Conservation (phyloP, 2,329 filamentous ascomycete genomes). For the Colletotrichum gloeosporioides region DNA sequence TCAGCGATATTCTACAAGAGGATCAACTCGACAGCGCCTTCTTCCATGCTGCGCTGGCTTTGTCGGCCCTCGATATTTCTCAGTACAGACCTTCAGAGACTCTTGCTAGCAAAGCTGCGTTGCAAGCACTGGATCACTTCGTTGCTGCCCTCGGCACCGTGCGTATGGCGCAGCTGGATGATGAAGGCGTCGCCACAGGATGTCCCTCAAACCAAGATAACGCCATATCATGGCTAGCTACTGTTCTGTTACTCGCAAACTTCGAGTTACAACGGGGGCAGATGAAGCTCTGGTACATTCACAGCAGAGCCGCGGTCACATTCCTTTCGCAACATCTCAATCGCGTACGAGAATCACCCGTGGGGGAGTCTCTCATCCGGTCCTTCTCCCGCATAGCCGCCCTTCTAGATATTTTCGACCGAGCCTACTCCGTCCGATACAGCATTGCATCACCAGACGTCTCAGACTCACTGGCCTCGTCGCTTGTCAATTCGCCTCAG, state of each 20-base stretch:
- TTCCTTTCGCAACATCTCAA: constrained; percentile 3
- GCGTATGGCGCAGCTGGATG: not conserved
- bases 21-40: not conserved
- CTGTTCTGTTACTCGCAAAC: not conserved
- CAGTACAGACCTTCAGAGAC: not conserved
- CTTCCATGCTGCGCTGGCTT: not conserved
- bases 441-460: constrained; percentile 1
- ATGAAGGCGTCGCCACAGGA: not conserved
- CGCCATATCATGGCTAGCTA: not conserved
- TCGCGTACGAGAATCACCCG: not conserved
- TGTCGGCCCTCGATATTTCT: not conserved
- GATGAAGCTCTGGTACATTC: constrained; percentile 12
- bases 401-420: not conserved
- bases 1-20: not conserved
- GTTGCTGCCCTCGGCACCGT: not conserved
- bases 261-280: constrained; percentile 7
- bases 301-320: not conserved
- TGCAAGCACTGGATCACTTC: constrained; percentile 9
- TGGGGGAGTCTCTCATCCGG: not conserved
- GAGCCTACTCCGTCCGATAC: not conserved
- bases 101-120: not conserved
- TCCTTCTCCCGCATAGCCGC: constrained; percentile 7
- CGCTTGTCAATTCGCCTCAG: not conserved
- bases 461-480: not conserved
- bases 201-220: not conserved